Percentiles rank a stretch among this genome's conserved stretches.
Evolutionary conservation across 371 early-diverging fungal genomes (phyloP).

Genomic region (Batkoa obscura): DNA sequence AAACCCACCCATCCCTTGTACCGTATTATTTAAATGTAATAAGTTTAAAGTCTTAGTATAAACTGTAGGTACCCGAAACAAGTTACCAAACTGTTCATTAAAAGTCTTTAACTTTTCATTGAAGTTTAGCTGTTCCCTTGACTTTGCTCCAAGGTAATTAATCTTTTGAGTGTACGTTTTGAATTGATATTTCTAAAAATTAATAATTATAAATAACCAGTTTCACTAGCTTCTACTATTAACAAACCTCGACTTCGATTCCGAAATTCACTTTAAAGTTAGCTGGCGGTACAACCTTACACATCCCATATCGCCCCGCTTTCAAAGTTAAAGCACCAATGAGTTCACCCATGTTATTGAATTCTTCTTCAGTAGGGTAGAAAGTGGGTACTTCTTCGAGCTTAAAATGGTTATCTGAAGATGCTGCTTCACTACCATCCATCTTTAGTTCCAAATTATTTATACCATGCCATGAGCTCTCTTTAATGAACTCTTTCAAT

Average conservation of each 20-base stretch:
- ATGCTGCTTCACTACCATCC: too few relatives aligned
- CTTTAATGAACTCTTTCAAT: too few relatives aligned
- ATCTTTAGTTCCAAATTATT: too few relatives aligned
- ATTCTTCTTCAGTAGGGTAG: conserved; percentile 69
- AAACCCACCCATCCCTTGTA: conserved; percentile 57
- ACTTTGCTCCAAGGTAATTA: conserved; percentile 73
- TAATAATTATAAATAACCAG: not conserved
- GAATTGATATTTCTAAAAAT: conserved; percentile 62
- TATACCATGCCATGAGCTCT: too few relatives aligned
- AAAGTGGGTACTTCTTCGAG: conserved; percentile 57
- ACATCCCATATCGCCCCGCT: conserved; percentile 69
- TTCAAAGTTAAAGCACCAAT: conserved; percentile 59
- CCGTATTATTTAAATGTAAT: conserved; percentile 60
- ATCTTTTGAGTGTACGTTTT: conserved; percentile 74
- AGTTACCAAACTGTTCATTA: conserved; percentile 57
- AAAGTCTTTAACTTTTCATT: conserved; percentile 76
- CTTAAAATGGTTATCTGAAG: conserved; percentile 29
- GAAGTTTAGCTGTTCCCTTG: conserved; percentile 64
- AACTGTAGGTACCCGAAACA: conserved; percentile 30
- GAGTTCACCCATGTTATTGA: conserved; percentile 60
- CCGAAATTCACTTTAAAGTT: conserved; percentile 62
- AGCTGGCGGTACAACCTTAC: conserved; percentile 82
- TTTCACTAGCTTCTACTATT: not conserved
- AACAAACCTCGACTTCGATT: conserved; percentile 50
- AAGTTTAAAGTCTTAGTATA: conserved; percentile 40